These are phyloP conservation scores for Diversispora epigaea DNA, from an alignment of 192 early-diverging fungal genomes.

Conservation along the genomic window DNA sequence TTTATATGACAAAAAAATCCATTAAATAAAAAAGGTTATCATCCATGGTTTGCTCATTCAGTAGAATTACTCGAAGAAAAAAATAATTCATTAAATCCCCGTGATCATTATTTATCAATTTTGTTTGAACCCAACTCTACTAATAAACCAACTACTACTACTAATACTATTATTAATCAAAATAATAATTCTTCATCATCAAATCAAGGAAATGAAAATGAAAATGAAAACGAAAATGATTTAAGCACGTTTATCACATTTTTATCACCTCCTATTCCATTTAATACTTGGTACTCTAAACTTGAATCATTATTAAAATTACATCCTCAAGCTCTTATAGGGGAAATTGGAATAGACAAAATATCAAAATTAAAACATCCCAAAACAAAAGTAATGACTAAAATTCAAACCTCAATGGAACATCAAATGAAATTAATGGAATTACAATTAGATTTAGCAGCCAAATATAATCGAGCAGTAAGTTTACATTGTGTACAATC, in stretches of 20 bases:
- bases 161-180: too few relatives aligned
- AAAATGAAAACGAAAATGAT: constrained; percentile 11
- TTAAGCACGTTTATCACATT: constrained; percentile 28
- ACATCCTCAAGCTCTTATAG: constrained; percentile 50
- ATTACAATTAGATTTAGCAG: constrained; percentile 71
- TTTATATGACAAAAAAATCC: background rate
- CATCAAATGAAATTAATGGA: constrained; percentile 59
- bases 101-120: constrained; percentile 26
- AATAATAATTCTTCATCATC: too few relatives aligned
- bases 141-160: background rate
- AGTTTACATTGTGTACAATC: constrained; percentile 80
- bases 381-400: constrained; percentile 41
- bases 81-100: background rate
- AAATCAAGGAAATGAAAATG: too few relatives aligned
- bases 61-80: constrained; percentile 11
- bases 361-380: constrained; percentile 45
- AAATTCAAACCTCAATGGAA: constrained; percentile 43
- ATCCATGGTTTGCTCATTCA: constrained; percentile 29
- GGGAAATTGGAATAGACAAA: constrained; percentile 68
- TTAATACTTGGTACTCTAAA: constrained; percentile 36
- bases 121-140: background rate
- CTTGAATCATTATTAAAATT: constrained; percentile 40
- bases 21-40: constrained; percentile 32
- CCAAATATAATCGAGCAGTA: constrained; percentile 57
- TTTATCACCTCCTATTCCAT: constrained; percentile 34